Percentiles rank a stretch among this genome's conserved stretches.
These are phyloP conservation scores for Entoloma clypeatum DNA, from an alignment of 1,284 basidiomycete genomes.

Conservation along the genomic window DNA sequence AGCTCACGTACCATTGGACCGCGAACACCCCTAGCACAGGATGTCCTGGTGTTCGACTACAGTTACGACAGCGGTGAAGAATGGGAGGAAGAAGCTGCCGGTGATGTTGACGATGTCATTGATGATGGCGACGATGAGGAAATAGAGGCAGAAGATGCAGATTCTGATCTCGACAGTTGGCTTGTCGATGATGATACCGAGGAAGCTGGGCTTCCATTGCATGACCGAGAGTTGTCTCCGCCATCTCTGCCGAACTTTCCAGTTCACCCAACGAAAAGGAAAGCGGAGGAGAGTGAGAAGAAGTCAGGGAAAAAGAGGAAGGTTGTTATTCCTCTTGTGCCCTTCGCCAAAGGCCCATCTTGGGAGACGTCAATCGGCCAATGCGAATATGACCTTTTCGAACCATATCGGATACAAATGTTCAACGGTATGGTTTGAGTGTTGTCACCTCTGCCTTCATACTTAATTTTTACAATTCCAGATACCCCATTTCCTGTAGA, in stretches of 20 bases:
- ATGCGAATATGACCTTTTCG: conserved; percentile 62
- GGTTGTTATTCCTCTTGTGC: conserved; percentile 69
- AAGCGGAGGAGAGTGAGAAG: conserved; percentile 43
- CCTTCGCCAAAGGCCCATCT: conserved; percentile 72
- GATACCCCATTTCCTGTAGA: conserved; percentile 72
- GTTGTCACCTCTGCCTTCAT: conserved; percentile 1
- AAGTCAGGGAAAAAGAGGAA: conserved; percentile 64
- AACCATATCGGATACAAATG: conserved; percentile 65
- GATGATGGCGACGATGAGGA: conserved; percentile 69
- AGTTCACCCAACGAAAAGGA: conserved; percentile 46
- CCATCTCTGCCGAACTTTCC: conserved; percentile 34
- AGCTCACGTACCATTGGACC: conserved; percentile 67
- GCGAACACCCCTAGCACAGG: conserved; percentile 69
- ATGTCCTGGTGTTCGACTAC: conserved; percentile 72
- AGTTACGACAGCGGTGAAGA: conserved; percentile 82
- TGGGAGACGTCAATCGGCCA: conserved; percentile 66
- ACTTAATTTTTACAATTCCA: conserved; percentile 26
- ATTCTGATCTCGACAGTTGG: conserved; percentile 76
- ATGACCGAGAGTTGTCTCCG: conserved; percentile 39
- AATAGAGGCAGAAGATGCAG: conserved; percentile 52
- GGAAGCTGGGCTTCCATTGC: conserved; percentile 42
- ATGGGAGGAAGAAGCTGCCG: conserved; percentile 76
- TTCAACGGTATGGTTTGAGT: conserved; percentile 76
- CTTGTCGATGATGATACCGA: conserved; percentile 78
- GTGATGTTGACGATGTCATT: conserved; percentile 68